Percentiles rank a stretch among this genome's conserved stretches.
Conservation (phyloP, 2,329 filamentous ascomycete species). For the Fusarium sp. region DNA sequence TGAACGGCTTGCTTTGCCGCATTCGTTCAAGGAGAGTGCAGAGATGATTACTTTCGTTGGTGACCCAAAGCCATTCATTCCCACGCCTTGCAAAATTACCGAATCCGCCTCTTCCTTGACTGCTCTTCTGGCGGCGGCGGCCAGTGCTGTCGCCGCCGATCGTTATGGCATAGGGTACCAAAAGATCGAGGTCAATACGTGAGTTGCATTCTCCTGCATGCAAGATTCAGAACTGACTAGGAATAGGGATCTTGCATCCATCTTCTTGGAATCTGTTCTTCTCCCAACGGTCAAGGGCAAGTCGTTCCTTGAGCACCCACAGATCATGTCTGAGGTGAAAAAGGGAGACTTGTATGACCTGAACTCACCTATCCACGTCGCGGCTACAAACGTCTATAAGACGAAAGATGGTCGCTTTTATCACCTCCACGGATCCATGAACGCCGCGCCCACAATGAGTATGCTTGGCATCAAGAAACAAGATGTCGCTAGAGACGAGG, state of each 20-base stretch:
- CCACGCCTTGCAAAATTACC: constrained; percentile 22
- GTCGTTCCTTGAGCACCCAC: constrained; percentile 26
- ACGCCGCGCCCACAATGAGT: constrained; percentile 42
- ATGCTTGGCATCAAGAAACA: constrained; percentile 46
- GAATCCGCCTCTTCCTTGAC: constrained; percentile 13
- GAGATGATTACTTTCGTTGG: constrained; percentile 18
- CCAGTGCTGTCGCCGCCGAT: constrained; percentile 12
- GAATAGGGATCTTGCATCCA: constrained; percentile 16
- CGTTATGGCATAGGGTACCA: constrained; percentile 22
- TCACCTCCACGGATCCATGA: constrained; percentile 49
- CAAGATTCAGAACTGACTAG: too few relatives aligned
- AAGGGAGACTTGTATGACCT: constrained; percentile 12
- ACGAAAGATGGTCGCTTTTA: constrained; percentile 49
- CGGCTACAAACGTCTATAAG: constrained; percentile 49
- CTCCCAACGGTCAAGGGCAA: constrained; percentile 25
- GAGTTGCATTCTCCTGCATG: too few relatives aligned
- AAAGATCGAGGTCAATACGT: constrained; percentile 18
- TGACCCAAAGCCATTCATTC: constrained; percentile 16
- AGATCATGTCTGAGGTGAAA: constrained; percentile 1
- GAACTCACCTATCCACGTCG: constrained; percentile 43
- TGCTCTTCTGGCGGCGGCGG: constrained; percentile 13
- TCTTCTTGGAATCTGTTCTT: constrained; percentile 32
- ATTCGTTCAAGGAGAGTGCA: constrained; percentile 2
- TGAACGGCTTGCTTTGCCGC: not conserved
- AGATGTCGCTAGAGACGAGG: constrained; percentile 43